Evolutionary conservation across 768 basidiomycete species (phyloP).

Genomic region (Harrya chromipes): DNA sequence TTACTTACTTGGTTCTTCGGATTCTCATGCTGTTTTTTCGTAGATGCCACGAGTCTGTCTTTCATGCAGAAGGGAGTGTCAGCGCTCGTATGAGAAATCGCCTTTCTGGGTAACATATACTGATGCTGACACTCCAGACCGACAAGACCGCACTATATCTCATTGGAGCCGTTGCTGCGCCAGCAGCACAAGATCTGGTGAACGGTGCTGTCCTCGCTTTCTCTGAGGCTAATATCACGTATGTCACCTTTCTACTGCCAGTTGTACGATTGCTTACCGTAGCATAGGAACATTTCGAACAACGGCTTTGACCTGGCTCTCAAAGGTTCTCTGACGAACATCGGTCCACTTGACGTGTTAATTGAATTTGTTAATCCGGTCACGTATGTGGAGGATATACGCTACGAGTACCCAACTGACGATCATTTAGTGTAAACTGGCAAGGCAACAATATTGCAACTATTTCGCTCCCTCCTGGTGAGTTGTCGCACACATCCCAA

Average conservation of each 20-base stretch:
- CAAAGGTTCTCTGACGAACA: constrained; percentile 55
- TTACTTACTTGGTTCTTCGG: neutral
- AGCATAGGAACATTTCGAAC: constrained; percentile 51
- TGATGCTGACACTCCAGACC: constrained; percentile 37
- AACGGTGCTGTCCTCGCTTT: constrained; percentile 54
- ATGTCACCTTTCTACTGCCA: constrained; percentile 8
- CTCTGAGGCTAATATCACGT: constrained; percentile 57
- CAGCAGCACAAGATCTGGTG: constrained; percentile 63
- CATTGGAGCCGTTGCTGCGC: constrained; percentile 68
- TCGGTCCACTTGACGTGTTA: constrained; percentile 66
- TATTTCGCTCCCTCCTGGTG: constrained; percentile 59
- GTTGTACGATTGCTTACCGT: constrained; percentile 49
- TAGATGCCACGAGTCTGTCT: constrained; percentile 52
- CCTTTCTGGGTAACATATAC: neutral
- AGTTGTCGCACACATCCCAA: constrained; percentile 4
- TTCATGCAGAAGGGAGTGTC: constrained; percentile 58
- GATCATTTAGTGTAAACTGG: constrained; percentile 52
- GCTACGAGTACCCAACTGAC: neutral
- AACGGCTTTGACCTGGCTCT: constrained; percentile 62
- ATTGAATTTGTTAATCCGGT: constrained; percentile 66
- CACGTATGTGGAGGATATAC: constrained; percentile 37
- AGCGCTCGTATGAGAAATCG: constrained; percentile 41
- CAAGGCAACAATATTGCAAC: constrained; percentile 60
- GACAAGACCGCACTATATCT: constrained; percentile 63
- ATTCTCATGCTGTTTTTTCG: constrained; percentile 5